Evolutionary conservation across 1,139 yeast species (phyloP), one percentile per base, ranked within the genome.

Genomic region (Suzukiozyma palmioleophila): DNA sequence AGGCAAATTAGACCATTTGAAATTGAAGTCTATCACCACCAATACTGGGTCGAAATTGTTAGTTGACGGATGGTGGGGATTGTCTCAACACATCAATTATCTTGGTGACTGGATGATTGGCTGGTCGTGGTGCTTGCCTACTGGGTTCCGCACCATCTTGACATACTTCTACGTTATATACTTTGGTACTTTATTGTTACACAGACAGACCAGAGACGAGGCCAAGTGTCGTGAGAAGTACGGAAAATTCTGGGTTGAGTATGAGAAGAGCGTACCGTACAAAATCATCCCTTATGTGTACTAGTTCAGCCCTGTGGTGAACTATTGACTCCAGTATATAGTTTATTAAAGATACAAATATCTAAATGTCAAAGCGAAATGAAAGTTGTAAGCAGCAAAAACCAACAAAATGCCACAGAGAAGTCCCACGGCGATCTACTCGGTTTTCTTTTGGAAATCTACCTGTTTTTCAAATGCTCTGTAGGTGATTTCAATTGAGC

Each of bases 21-120:
- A 82, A 41, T 65, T 85, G 56, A 75, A 79, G 51, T 82, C 79
- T 45, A 84, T 92, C 44, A 66, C 76, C 46, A 84, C 97, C 1
- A 68, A 73, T 26, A 79, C 86, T 11, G 96, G 96, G 1, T 84
- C 96, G 29, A 84, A 78, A 54, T 73, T 92, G 47, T 68, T 92
- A 39, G 76, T 81, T 42, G 94, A 88, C 52, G 97, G 97, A 2
- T 92, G 98, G 98, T 92, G 98, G 98, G 86, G 85, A 3, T 62
- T 72, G 31, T 81, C 96, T 6, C 95, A 95, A 51, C 98, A 92
- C 59, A 88, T 88, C 58, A 92, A 92, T 58, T 92, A 92, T 62
- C 75, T 90, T 46, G 98, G 98, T 30, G 98, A 92, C 64, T 89
- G 97, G 94, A 57, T 94, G 37, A 81, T 89, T 56, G 89, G 97